A percentile compares a stretch with the other conserved stretches of the same genome.
These are phyloP conservation scores for Fusarium napiforme DNA, from an alignment of 2,329 filamentous ascomycete species.

Conservation along the genomic window DNA sequence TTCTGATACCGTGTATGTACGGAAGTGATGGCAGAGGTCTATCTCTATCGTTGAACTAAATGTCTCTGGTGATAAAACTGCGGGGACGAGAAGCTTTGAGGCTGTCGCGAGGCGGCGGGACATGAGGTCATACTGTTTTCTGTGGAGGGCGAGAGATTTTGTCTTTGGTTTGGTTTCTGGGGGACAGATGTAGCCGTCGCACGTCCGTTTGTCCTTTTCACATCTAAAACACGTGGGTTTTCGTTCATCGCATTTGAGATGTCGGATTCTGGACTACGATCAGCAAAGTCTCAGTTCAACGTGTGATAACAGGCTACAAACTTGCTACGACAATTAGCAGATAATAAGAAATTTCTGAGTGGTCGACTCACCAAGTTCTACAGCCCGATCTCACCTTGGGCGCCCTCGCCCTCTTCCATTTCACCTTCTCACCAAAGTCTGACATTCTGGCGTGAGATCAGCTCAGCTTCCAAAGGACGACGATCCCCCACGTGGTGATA, in stretches of 20 bases:
- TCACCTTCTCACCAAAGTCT: background rate
- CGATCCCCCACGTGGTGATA: background rate
- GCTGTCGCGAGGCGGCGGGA: background rate
- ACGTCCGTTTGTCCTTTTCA: slow-evolving; percentile 8
- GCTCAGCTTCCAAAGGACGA: background rate
- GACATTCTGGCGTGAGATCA: background rate
- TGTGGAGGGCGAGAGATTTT: background rate
- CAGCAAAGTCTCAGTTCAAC: background rate
- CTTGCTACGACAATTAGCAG: slow-evolving; percentile 4
- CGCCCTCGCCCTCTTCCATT: slow-evolving; percentile 6
- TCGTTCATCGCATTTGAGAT: slow-evolving; percentile 28
- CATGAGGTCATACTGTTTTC: background rate
- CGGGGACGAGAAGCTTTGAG: slow-evolving; percentile 1
- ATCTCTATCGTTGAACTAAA: background rate
- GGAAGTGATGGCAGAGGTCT: slow-evolving; percentile 17
- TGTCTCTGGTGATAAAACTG: background rate
- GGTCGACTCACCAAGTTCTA: background rate
- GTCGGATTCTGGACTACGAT: slow-evolving; percentile 6
- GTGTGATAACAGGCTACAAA: background rate
- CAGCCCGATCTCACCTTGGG: slow-evolving; percentile 28
- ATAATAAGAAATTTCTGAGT: accelerated
- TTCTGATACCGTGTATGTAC: background rate
- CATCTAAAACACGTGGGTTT: slow-evolving; percentile 16
- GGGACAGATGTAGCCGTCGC: slow-evolving; percentile 7
- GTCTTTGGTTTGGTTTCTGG: background rate